Percentiles rank a stretch among this genome's conserved stretches.
Evolutionary conservation across 495 filamentous ascomycete species (phyloP).

Genomic region (Usnea hakonensis): DNA sequence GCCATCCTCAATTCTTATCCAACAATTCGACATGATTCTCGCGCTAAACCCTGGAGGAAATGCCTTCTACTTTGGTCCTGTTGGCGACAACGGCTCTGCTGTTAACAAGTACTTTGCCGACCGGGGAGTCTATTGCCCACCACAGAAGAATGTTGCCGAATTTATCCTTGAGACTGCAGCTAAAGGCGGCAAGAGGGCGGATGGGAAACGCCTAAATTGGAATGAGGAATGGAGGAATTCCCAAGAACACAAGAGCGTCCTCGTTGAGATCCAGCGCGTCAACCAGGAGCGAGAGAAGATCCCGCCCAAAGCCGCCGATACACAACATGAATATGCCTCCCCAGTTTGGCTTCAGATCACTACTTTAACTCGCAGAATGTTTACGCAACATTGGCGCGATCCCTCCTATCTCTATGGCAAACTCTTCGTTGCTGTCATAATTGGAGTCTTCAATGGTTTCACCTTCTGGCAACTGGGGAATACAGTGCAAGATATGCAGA

Average conservation of each 20-base stretch:
- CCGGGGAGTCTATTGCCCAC: conserved; percentile 52
- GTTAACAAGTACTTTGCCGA: conserved; percentile 62
- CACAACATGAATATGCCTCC: conserved; percentile 56
- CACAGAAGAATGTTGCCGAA: conserved; percentile 70
- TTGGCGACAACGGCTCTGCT: conserved; percentile 54
- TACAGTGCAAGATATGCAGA: conserved; percentile 63
- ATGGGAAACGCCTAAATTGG: conserved; percentile 56
- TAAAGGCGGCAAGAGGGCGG: conserved; percentile 43
- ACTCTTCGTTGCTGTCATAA: conserved; percentile 60
- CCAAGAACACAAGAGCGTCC: conserved; percentile 41
- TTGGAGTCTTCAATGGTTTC: conserved; percentile 73
- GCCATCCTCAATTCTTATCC: conserved; percentile 60
- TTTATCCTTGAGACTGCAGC: conserved; percentile 78
- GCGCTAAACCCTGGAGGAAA: conserved; percentile 63
- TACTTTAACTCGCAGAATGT: conserved; percentile 57
- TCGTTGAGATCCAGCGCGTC: conserved; percentile 55
- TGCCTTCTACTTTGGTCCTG: conserved; percentile 66
- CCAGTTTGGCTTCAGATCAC: conserved; percentile 50
- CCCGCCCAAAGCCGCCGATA: conserved; percentile 31
- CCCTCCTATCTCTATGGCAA: conserved; percentile 69
- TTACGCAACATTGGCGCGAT: conserved; percentile 63
- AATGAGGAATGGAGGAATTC: conserved; percentile 65
- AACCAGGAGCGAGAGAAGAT: conserved; percentile 46
- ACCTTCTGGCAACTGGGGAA: conserved; percentile 73
- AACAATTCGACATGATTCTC: conserved; percentile 70